Percentiles rank a stretch among this genome's conserved stretches.
These are phyloP conservation scores for Jaltomata sinuosa DNA, from an alignment of 257 asterid genomes.

Conservation along the genomic window DNA sequence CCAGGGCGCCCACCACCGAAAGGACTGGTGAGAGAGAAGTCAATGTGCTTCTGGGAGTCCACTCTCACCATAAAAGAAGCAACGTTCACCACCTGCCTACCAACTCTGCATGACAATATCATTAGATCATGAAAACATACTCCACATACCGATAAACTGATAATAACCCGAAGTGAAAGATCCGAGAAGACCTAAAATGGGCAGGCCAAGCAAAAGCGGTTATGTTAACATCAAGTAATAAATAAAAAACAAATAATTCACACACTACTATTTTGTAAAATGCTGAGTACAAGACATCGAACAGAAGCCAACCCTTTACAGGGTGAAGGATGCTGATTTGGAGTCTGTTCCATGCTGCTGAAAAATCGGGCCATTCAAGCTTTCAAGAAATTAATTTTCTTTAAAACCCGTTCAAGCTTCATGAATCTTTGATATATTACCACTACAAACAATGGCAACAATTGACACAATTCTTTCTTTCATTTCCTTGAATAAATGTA, in stretches of 20 bases:
- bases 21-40: slow-evolving; percentile 33
- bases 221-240: neutral
- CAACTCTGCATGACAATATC: slow-evolving; percentile 32
- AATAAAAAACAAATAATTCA: neutral
- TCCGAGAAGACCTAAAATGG: neutral
- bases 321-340: neutral
- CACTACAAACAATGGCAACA: neutral
- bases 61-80: slow-evolving; percentile 50
- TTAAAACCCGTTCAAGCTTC: too few relatives aligned
- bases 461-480: neutral
- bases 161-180: neutral
- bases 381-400: too few relatives aligned
- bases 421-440: too few relatives aligned
- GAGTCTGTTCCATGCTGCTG: too few relatives aligned
- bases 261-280: neutral
- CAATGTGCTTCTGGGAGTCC: too few relatives aligned
- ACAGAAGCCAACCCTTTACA: neutral
- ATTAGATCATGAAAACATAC: neutral
- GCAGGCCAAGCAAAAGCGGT: neutral
- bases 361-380: too few relatives aligned
- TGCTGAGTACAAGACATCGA: neutral
- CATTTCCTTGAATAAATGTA: neutral
- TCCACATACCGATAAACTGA: neutral
- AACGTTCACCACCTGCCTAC: slow-evolving; percentile 62
- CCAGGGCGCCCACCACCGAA: slow-evolving; percentile 70